Base-by-base conservation (phyloP, 768 basidiomycete genomes). In the Amanita pseudoporphyria region DNA sequence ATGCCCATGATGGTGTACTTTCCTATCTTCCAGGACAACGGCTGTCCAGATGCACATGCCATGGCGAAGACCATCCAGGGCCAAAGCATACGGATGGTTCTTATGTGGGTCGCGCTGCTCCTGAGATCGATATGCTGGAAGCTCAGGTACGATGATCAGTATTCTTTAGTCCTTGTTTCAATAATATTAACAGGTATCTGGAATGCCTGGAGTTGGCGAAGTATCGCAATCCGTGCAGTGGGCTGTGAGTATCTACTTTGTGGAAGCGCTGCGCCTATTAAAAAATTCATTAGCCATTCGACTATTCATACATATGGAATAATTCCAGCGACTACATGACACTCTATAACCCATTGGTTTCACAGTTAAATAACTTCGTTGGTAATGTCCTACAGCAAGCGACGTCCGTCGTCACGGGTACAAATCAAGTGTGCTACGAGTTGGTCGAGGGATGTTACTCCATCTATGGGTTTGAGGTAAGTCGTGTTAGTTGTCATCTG, bases 101-200 rank as follows among this genome's bases (percentile, higher is more conserved):
- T 0, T 90, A 77, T 62, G 80, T 84, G 1, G 91, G 89, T 2
- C 72, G 91, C 24, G 66, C 82, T 19, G 85, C 90, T 21, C 90
- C 90, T 3, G 90, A 93, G 62, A 91, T 92, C 53, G 91, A 93
- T 62, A 64, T 93, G 37, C 80, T 93, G 53, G 91, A 92, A 66
- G 88, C 89, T 26, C 82, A 85, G 64, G 74, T 60, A 60, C 60
- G 57, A 9, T 13, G 22, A 9, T 6, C 37, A 14, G 50, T 9
- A 31, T 49, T 36, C 30, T 10, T 33, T 38, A 36, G 24, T 38
- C 28, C 56, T 59, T 49, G 37, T 61, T 30, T 38, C 6, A 42
- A 26, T 30, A 22, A 51, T 41, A 43, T 12, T 32, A 67, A 69
- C 42, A 55, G 62, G 24, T 64, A 66, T 52, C 62, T 67, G 64